These are phyloP conservation scores for Cryoendolithus antarcticus DNA, from an alignment of 2,329 filamentous ascomycete species.

Conservation along the genomic window DNA sequence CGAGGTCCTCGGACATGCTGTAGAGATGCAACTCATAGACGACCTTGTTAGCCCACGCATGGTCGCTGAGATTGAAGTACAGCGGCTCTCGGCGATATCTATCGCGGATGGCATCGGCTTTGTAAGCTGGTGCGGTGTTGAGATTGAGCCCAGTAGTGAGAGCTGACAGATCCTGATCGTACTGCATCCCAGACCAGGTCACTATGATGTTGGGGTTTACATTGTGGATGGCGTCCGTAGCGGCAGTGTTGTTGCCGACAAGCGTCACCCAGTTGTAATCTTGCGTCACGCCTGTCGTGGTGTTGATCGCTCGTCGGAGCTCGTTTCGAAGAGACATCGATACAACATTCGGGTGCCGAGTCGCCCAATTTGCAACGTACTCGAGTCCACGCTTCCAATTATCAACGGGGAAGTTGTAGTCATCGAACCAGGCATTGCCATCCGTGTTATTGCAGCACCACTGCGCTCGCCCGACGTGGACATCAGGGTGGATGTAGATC, in stretches of 20 bases:
- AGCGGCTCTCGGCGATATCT: conserved; percentile 31
- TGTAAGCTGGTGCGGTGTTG: conserved; percentile 27
- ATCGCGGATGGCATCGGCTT: conserved; percentile 30
- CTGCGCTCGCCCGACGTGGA: conserved; percentile 45
- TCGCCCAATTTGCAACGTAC: conserved; percentile 15
- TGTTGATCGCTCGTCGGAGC: conserved; percentile 13
- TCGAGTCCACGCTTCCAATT: conserved; percentile 14
- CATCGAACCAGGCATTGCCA: conserved; percentile 47
- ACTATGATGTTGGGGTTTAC: conserved; percentile 14
- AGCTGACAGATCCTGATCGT: conserved; percentile 15
- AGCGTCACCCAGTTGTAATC: conserved; percentile 15
- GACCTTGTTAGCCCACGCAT: conserved; percentile 38
- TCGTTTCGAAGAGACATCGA: conserved; percentile 16
- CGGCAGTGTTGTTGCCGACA: conserved; percentile 14
- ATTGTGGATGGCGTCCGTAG: conserved; percentile 14
- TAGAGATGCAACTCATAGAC: conserved; percentile 37
- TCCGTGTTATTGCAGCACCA: conserved; percentile 46
- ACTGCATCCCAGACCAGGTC: conserved; percentile 15
- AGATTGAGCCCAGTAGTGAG: conserved; percentile 24
- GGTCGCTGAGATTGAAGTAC: conserved; percentile 33
- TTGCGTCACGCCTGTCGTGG: conserved; percentile 4
- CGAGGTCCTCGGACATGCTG: conserved; percentile 21
- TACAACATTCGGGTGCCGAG: conserved; percentile 14
- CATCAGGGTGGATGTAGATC: conserved; percentile 48
- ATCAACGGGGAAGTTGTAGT: conserved; percentile 13